A percentile compares a stretch with the other conserved stretches of the same genome.
Evolutionary conservation across 345 rosid genomes (phyloP).

Genomic region (Diplotaxis tenuifolia): DNA sequence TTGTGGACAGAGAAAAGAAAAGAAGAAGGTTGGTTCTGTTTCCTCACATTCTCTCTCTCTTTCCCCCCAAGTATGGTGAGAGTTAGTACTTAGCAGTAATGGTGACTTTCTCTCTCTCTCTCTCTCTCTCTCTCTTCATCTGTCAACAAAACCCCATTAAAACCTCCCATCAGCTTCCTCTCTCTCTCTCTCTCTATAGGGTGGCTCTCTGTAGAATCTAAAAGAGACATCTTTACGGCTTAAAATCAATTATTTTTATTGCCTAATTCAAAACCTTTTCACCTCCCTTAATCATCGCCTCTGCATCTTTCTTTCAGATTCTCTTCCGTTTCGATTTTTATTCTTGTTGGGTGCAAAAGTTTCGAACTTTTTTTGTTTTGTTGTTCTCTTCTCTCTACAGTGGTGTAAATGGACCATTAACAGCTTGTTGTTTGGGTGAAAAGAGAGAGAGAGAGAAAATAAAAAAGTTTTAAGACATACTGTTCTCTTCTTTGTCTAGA

Average conservation of each 20-base stretch:
- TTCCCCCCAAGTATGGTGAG: conserved; percentile 33
- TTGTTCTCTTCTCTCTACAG: conserved; percentile 31
- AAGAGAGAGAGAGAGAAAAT: background rate
- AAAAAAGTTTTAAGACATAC: background rate
- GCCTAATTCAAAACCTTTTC: conserved; percentile 19
- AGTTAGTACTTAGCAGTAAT: conserved; percentile 38
- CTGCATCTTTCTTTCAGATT: conserved; percentile 32
- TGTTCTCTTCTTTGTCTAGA: background rate
- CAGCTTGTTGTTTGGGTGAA: conserved; percentile 37
- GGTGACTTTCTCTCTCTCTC: conserved; percentile 31
- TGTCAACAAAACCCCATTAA: conserved; percentile 34
- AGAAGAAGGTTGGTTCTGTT: conserved; percentile 35
- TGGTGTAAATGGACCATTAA: conserved; percentile 36
- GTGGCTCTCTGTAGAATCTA: conserved; percentile 32
- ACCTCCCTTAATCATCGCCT: conserved; percentile 34
- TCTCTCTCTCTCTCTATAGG: conserved; percentile 32
- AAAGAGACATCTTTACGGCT: conserved; percentile 33
- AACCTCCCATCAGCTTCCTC: conserved; percentile 37
- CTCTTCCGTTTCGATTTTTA: conserved; percentile 29
- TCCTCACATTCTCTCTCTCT: conserved; percentile 10
- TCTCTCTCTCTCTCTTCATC: conserved; percentile 25
- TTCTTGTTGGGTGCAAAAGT: conserved; percentile 22
- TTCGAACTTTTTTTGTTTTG: conserved; percentile 22
- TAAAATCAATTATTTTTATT: conserved; percentile 24
- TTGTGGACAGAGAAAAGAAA: background rate